Percentiles rank a stretch among this genome's conserved stretches.
These are phyloP conservation scores for Boletus bicolor DNA, from an alignment of 768 basidiomycete species.

Conservation along the genomic window DNA sequence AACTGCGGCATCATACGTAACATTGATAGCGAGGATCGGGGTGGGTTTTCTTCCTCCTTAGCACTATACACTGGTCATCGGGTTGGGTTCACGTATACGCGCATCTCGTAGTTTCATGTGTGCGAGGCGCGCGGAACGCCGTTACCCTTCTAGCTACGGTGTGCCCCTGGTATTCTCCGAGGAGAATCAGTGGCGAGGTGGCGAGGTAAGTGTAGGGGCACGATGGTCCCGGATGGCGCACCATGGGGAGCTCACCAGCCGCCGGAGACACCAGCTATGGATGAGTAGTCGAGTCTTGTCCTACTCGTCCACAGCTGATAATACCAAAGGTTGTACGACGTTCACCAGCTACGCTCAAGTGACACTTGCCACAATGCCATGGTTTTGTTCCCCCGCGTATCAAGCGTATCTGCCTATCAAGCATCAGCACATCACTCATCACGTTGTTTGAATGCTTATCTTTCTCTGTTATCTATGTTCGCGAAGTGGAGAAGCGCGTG, in stretches of 20 bases:
- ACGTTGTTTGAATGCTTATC: not conserved
- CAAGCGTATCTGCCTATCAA: not conserved
- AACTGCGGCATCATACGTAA: not conserved
- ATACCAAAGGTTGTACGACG: not conserved
- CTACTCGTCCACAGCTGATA: too few species aligned
- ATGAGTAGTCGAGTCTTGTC: not conserved
- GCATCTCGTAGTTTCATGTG: not conserved
- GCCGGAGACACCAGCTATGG: not conserved
- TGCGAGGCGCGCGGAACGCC: not conserved
- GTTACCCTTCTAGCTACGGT: not conserved
- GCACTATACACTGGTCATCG: not conserved
- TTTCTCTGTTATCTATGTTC: not conserved
- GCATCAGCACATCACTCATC: slow-evolving; percentile 1
- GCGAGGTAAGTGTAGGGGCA: not conserved
- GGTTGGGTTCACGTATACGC: not conserved
- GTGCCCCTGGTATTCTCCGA: not conserved
- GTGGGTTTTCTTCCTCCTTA: not conserved
- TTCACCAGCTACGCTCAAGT: not conserved
- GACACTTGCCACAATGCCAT: not conserved
- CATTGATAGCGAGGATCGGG: not conserved
- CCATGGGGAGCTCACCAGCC: not conserved
- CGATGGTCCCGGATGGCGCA: not conserved
- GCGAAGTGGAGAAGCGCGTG: not conserved
- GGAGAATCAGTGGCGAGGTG: not conserved
- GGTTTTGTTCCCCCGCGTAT: not conserved